Evolutionary conservation across 371 early-diverging fungal species (phyloP).

Genomic region (Apophysomyces elegans): DNA sequence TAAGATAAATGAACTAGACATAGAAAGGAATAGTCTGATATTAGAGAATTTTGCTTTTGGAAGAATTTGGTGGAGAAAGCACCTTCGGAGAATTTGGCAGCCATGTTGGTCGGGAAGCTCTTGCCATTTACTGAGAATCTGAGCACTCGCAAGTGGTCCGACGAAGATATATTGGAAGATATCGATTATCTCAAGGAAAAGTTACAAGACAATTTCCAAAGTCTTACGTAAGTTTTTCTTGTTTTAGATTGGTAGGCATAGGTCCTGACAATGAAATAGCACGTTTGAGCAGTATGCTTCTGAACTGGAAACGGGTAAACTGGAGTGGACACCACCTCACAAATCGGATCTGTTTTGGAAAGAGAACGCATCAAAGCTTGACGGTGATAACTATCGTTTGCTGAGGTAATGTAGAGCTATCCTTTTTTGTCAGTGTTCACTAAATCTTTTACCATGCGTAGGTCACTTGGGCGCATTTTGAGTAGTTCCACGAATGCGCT

Average conservation of each 20-base stretch:
- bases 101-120: constrained; percentile 87
- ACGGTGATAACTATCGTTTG: constrained; percentile 77
- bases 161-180: constrained; percentile 86
- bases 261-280: constrained; percentile 36
- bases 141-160: constrained; percentile 87
- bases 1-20: constrained; percentile 28
- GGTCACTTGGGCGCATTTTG: constrained; percentile 69
- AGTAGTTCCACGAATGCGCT: constrained; percentile 66
- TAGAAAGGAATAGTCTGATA: not conserved
- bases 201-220: constrained; percentile 76
- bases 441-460: constrained; percentile 23
- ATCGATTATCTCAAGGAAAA: constrained; percentile 74
- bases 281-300: constrained; percentile 95
- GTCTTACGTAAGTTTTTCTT: constrained; percentile 58
- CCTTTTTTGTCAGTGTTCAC: not conserved
- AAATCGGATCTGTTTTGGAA: constrained; percentile 93
- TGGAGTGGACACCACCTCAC: constrained; percentile 96
- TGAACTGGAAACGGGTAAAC: constrained; percentile 84
- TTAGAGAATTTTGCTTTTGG: not conserved
- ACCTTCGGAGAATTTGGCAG: constrained; percentile 79
- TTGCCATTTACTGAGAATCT: constrained; percentile 83
- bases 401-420: constrained; percentile 50
- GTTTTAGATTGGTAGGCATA: not conserved
- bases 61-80: constrained; percentile 85
- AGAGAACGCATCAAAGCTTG: constrained; percentile 77